Evolutionary conservation across 192 early-diverging fungal species (phyloP).

Genomic region (Physocladia obscura): DNA sequence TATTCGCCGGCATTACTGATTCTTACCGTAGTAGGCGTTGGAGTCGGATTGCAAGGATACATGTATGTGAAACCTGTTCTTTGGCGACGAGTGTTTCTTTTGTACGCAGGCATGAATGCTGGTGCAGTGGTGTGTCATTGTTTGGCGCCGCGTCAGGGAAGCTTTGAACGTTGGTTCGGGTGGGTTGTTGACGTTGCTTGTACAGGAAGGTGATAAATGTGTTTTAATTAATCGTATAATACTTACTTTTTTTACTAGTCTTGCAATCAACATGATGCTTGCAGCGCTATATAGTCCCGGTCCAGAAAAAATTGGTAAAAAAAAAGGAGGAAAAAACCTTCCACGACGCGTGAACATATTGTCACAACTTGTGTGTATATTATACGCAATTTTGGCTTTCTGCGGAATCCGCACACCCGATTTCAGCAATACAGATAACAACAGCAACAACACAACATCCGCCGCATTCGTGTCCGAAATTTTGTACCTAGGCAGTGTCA

Average conservation of each 20-base stretch:
- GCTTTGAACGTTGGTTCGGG: neutral
- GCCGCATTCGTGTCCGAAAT: neutral
- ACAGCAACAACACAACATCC: too few relatives aligned
- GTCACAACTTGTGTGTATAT: neutral
- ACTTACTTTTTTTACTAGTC: neutral
- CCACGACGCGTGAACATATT: neutral
- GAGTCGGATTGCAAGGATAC: neutral
- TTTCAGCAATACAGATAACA: neutral
- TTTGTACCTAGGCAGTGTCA: neutral
- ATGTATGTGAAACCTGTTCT: neutral
- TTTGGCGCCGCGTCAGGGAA: neutral
- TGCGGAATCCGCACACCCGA: neutral
- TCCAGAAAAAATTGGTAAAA: neutral
- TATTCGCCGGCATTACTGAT: neutral
- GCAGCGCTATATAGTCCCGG: neutral
- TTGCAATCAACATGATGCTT: neutral
- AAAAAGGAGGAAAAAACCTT: neutral
- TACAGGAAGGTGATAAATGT: neutral
- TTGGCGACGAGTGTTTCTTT: slow-evolving; percentile 1
- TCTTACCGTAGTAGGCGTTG: neutral
- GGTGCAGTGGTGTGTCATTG: neutral
- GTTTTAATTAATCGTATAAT: neutral
- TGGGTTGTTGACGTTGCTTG: neutral
- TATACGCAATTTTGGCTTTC: neutral
- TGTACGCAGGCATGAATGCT: neutral